A percentile compares a stretch with the other conserved stretches of the same genome.
These are phyloP conservation scores for Sclerotinia spermophila DNA, from an alignment of 2,329 filamentous ascomycete genomes.

Conservation along the genomic window DNA sequence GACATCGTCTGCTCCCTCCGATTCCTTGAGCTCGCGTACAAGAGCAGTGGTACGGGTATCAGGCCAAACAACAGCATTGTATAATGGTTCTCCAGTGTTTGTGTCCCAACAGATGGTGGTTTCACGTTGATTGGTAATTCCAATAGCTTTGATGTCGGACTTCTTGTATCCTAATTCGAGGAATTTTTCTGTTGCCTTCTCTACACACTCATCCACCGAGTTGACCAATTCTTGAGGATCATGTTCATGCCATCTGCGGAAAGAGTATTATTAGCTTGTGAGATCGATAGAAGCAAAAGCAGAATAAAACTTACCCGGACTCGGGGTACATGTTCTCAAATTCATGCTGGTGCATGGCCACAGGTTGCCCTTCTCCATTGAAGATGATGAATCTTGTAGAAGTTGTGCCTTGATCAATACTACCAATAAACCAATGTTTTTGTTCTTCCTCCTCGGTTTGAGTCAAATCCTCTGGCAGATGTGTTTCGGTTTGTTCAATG, in stretches of 20 bases:
- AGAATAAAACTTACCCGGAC: conserved; percentile 62
- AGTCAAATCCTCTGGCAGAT: conserved; percentile 25
- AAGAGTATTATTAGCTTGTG: conserved; percentile 20
- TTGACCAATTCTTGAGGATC: conserved; percentile 70
- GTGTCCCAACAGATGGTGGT: conserved; percentile 78
- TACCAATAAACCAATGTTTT: conserved; percentile 69
- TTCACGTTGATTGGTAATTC: conserved; percentile 64
- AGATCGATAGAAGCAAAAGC: neutral
- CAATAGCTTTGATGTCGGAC: conserved; percentile 68
- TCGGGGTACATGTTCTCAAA: conserved; percentile 81
- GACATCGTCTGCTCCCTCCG: conserved; percentile 63
- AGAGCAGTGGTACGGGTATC: conserved; percentile 73
- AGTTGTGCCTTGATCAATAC: conserved; percentile 88
- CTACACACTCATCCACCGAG: conserved; percentile 72
- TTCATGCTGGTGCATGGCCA: conserved; percentile 82
- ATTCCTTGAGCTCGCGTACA: conserved; percentile 67
- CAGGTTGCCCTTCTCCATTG: conserved; percentile 70
- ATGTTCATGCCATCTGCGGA: conserved; percentile 75
- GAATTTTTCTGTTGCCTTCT: conserved; percentile 67
- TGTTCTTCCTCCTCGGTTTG: conserved; percentile 29
- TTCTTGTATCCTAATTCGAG: conserved; percentile 62
- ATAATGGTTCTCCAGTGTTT: conserved; percentile 69
- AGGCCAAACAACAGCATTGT: conserved; percentile 83
- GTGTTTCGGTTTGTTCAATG: conserved; percentile 22
- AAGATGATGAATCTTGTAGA: conserved; percentile 90